A percentile compares a stretch with the other conserved stretches of the same genome.
Evolutionary conservation across 495 filamentous ascomycete species (phyloP).

Genomic region (Penicillium chermesinum): DNA sequence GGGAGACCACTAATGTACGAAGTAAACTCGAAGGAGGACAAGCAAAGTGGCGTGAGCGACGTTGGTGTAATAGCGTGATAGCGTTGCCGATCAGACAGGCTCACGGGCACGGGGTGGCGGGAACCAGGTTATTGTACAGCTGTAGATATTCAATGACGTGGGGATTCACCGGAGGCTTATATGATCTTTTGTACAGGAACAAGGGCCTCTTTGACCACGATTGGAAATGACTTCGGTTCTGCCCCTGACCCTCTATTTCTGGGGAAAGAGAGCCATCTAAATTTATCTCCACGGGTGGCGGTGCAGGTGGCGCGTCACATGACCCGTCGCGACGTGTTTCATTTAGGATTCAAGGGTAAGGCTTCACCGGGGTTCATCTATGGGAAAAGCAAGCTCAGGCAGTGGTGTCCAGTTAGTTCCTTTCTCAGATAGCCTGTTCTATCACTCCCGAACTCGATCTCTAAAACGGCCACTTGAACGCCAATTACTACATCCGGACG

Average conservation of each 20-base stretch:
- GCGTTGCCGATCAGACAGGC: conserved; percentile 20
- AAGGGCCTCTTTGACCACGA: neutral
- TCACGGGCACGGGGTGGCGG: conserved; percentile 2
- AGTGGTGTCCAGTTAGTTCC: neutral
- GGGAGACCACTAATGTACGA: neutral
- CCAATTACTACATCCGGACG: neutral
- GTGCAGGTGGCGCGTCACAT: conserved; percentile 16
- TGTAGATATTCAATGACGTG: conserved; percentile 16
- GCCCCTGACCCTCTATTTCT: conserved; percentile 13
- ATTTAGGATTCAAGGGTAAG: conserved; percentile 2
- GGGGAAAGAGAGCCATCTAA: conserved; percentile 7
- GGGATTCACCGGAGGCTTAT: conserved; percentile 7
- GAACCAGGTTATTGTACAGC: conserved; percentile 22
- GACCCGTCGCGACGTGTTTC: conserved; percentile 13
- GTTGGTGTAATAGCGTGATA: conserved; percentile 14
- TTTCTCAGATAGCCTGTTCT: neutral
- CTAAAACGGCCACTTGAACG: conserved; percentile 8
- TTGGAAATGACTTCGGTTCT: neutral
- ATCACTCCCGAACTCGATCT: conserved; percentile 14
- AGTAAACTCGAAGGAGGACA: conserved; percentile 10
- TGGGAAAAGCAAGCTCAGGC: neutral
- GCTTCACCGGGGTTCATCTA: neutral
- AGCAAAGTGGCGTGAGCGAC: conserved; percentile 18
- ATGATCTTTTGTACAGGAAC: neutral
- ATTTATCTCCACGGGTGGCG: conserved; percentile 11